Evolutionary conservation across 371 early-diverging fungal species (phyloP).

Genomic region (Mucor lusitanicus): DNA sequence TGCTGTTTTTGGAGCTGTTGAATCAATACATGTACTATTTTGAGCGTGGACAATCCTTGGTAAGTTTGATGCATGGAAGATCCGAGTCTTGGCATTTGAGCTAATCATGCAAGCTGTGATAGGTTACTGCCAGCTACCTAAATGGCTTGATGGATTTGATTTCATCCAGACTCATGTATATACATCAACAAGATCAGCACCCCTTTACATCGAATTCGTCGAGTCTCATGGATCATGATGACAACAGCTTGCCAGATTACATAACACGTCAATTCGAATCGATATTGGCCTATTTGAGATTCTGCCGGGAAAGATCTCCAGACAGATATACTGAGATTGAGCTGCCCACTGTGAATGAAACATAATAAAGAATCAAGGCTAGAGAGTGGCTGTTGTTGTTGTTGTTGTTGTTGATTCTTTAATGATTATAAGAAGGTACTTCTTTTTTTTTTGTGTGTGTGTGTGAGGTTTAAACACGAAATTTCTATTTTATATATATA

Average conservation of each 20-base stretch:
- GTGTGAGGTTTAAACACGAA: background rate
- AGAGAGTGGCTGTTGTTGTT: too few species aligned
- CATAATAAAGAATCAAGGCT: too few species aligned
- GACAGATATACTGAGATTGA: background rate
- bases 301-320: background rate
- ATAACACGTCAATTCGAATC: conserved; percentile 9
- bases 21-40: conserved; percentile 90
- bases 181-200: conserved; percentile 69
- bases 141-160: conserved; percentile 90
- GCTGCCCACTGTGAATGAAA: background rate
- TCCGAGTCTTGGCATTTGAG: background rate
- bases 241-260: background rate
- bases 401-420: background rate
- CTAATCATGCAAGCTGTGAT: background rate
- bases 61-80: conserved; percentile 7
- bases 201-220: conserved; percentile 63
- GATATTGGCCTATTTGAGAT: background rate
- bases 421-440: too few species aligned
- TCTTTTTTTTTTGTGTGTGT: too few species aligned
- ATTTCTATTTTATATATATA: background rate
- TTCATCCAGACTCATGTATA: conserved; percentile 67
- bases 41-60: conserved; percentile 80
- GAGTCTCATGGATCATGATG: background rate
- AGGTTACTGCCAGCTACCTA: conserved; percentile 81
- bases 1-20: conserved; percentile 91